These are phyloP conservation scores for Gautieria morchelliformis DNA, from an alignment of 768 basidiomycete species.

Conservation along the genomic window DNA sequence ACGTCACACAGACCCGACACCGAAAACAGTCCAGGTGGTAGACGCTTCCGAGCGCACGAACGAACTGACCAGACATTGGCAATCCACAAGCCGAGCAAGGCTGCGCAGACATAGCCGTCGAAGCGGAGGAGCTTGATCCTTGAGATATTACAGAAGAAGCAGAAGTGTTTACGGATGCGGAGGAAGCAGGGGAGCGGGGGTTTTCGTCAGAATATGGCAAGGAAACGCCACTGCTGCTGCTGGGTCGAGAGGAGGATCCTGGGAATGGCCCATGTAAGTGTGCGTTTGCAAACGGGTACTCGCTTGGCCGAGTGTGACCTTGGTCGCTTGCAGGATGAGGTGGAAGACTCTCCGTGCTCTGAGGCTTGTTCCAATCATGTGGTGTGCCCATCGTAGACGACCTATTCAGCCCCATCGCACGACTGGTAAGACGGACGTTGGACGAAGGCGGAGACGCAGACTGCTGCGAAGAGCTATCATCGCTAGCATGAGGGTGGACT, in stretches of 20 bases:
- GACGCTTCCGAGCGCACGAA: slow-evolving; percentile 86
- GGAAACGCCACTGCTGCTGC: slow-evolving; percentile 39
- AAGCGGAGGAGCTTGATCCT: slow-evolving; percentile 6
- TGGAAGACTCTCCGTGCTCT: slow-evolving; percentile 21
- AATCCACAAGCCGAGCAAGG: slow-evolving; percentile 71
- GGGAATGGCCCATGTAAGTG: slow-evolving; percentile 37
- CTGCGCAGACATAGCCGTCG: slow-evolving; percentile 1
- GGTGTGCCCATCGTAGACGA: slow-evolving; percentile 52
- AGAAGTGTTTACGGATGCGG: slow-evolving; percentile 27
- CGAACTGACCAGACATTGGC: slow-evolving; percentile 90
- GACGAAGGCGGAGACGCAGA: background rate
- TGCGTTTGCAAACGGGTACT: slow-evolving; percentile 31
- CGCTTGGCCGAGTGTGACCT: slow-evolving; percentile 15
- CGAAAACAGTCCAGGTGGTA: slow-evolving; percentile 98
- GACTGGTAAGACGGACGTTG: background rate
- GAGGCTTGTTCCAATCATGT: slow-evolving; percentile 40
- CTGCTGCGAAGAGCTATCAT: background rate
- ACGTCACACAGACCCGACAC: slow-evolving; percentile 92
- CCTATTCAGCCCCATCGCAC: slow-evolving; percentile 27
- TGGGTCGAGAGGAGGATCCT: slow-evolving; percentile 49
- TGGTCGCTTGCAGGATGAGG: slow-evolving; percentile 49
- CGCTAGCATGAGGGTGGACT: background rate
- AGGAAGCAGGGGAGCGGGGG: slow-evolving; percentile 23
- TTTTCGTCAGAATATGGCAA: slow-evolving; percentile 45
- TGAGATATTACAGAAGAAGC: slow-evolving; percentile 4